Evolutionary conservation across 78 protist genomes (phyloP), one percentile per base, ranked within the genome.

Genomic region (Monocercomonoides exilis): DNA sequence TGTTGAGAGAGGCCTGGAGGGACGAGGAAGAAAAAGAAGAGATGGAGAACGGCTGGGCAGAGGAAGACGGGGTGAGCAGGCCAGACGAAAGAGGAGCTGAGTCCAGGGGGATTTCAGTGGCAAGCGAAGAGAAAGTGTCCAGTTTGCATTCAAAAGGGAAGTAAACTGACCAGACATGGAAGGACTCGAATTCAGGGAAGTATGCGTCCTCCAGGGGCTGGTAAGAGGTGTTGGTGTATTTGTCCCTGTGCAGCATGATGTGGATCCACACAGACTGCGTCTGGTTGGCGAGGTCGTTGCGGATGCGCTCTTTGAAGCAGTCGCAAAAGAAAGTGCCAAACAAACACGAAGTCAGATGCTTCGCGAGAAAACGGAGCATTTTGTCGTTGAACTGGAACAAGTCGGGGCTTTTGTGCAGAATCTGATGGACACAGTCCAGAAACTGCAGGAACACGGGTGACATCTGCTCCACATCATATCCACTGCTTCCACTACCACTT

Each of bases 371-470:
- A 32, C 91, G 77, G 5, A 96, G 92, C 44, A 88, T 91, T 33
- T 33, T 4, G 5, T 94, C 91, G 77, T 87, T 94, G 85, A 94
- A 96, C 94, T 96, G 96, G 84, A 95, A 96, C 2, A 87, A 89
- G 1, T 63, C n/a, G 33, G 95, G 96, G 63, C 87, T 89, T 42
- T 93, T 95, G 5, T 5, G 5, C 77, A 38, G 32, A 11, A 94
- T 70, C 84, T 96, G 98, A 77, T 79, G 90, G 2, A 92, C 93
- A 79, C 95, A 93, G 80, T 97, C 99, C 21, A 97, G 77, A 42
- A 92, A 96, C 89, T 96, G 98, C 4, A 93, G 87, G 88, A 97
- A 97, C 29, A 95, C 88, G n/a, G 99, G 99, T 29, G 95, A 77
- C 35, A 88, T 45, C 46, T 95, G 88, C 3, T 84, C 1, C 38